A percentile compares a stretch with the other conserved stretches of the same genome.
These are phyloP conservation scores for Candida sp. DNA, from an alignment of 1,139 yeast genomes.

Conservation along the genomic window DNA sequence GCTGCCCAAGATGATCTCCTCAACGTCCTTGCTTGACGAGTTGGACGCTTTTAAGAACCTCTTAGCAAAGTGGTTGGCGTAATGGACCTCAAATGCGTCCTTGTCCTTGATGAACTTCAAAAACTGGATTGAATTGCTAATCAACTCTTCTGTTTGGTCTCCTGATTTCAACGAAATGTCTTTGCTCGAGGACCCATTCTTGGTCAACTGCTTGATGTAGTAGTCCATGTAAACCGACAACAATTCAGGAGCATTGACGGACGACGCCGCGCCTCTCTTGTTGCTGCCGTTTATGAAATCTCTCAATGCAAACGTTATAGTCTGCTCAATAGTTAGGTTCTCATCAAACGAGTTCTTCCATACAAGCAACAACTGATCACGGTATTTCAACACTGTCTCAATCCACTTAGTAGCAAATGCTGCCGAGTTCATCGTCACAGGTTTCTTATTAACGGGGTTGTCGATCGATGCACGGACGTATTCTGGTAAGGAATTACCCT, in stretches of 20 bases:
- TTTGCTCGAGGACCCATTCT: constrained; percentile 25
- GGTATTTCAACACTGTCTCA: constrained; percentile 57
- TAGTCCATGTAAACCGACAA: constrained; percentile 80
- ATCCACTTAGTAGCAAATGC: constrained; percentile 75
- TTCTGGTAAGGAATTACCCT: constrained; percentile 36
- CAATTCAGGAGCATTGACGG: constrained; percentile 67
- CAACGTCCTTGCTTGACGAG: constrained; percentile 58
- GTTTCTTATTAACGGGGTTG: constrained; percentile 9
- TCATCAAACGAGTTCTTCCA: constrained; percentile 50
- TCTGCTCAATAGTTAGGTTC: constrained; percentile 54
- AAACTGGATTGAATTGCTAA: constrained; percentile 61
- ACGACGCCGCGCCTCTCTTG: constrained; percentile 14
- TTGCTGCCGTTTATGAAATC: constrained; percentile 55
- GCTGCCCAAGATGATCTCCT: constrained; percentile 69
- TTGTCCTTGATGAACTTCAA: constrained; percentile 79
- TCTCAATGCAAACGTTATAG: constrained; percentile 65
- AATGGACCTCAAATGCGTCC: constrained; percentile 85
- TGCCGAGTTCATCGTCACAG: constrained; percentile 27
- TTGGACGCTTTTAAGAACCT: constrained; percentile 59
- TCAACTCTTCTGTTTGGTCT: constrained; percentile 56
- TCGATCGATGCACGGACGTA: constrained; percentile 27
- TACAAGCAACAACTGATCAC: constrained; percentile 55
- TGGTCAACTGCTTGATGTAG: constrained; percentile 62
- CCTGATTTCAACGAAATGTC: constrained; percentile 39
- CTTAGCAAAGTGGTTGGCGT: constrained; percentile 89